phyloP scores from a whole-genome alignment of 2,329 filamentous ascomycete genomes.

The Aspergillus ustus region DNA sequence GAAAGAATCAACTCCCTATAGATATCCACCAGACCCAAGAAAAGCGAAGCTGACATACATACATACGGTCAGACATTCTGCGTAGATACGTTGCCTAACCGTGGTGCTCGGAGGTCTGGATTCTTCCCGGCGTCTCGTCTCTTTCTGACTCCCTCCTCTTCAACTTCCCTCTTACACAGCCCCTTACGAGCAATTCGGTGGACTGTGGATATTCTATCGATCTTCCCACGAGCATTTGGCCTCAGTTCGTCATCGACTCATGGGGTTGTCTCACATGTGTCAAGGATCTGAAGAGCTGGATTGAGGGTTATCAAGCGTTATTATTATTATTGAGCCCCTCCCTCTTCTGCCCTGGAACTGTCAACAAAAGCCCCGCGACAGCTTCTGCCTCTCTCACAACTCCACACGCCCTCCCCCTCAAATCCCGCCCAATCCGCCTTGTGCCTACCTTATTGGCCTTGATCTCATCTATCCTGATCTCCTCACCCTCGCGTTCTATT shows the following conservation, averaged over 20 bases:
- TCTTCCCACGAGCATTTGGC: slow-evolving; percentile 14
- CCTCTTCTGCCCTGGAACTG: slow-evolving; percentile 23
- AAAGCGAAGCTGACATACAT: neutral
- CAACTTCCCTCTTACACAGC: slow-evolving; percentile 8
- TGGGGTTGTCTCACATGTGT: slow-evolving; percentile 21
- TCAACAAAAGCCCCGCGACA: slow-evolving; percentile 34
- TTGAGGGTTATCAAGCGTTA: slow-evolving; percentile 13
- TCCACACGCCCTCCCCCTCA: slow-evolving; percentile 20
- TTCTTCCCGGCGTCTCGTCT: neutral
- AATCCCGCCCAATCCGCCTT: slow-evolving; percentile 15
- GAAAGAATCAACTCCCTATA: neutral
- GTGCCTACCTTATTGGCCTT: slow-evolving; percentile 14
- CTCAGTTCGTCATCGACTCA: slow-evolving; percentile 20
- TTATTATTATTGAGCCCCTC: slow-evolving; percentile 16
- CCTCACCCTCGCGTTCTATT: slow-evolving; percentile 5
- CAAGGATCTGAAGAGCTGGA: slow-evolving; percentile 6
- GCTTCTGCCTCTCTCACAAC: slow-evolving; percentile 22
- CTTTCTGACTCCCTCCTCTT: slow-evolving; percentile 4
- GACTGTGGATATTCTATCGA: slow-evolving; percentile 12
- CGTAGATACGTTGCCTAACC: neutral
- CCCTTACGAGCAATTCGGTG: slow-evolving; percentile 8
- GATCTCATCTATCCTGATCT: slow-evolving; percentile 15
- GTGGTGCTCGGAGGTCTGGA: slow-evolving; percentile 5
- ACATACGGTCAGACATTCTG: neutral
- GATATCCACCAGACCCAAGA: neutral